Conservation (phyloP, 345 rosid species). For the Camelina hispida region DNA sequence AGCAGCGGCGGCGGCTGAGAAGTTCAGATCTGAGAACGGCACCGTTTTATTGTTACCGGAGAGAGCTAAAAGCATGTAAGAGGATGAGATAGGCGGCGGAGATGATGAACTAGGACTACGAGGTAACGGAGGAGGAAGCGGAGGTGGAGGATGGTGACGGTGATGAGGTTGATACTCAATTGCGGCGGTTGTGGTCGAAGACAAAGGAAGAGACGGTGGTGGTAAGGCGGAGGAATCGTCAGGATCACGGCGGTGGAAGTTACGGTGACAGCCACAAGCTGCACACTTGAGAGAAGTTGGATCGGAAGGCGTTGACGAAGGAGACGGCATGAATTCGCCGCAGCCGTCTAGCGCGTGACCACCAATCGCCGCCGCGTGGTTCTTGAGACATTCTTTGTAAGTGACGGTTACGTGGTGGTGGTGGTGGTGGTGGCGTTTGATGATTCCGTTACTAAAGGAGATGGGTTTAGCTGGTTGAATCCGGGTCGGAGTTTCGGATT, state of each 20-base stretch:
- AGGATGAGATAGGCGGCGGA: conserved; percentile 72
- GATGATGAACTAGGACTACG: conserved; percentile 78
- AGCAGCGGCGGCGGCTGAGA: conserved; percentile 5
- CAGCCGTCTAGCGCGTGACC: conserved; percentile 85
- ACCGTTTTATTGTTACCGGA: conserved; percentile 50
- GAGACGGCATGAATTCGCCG: conserved; percentile 85
- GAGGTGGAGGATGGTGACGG: conserved; percentile 74
- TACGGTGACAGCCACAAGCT: conserved; percentile 89
- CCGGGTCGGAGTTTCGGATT: conserved; percentile 63
- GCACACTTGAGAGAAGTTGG: conserved; percentile 82
- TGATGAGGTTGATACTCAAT: conserved; percentile 68
- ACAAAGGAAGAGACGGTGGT: conserved; percentile 22
- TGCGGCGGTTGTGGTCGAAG: conserved; percentile 43
- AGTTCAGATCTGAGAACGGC: conserved; percentile 45
- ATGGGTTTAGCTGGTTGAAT: conserved; percentile 65
- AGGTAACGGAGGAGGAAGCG: conserved; percentile 34
- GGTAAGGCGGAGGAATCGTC: conserved; percentile 33
- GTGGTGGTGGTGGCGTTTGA: conserved; percentile 61
- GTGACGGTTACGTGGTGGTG: conserved; percentile 44
- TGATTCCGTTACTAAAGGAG: conserved; percentile 70
- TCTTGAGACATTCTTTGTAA: conserved; percentile 76
- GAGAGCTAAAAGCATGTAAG: conserved; percentile 79
- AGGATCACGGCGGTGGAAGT: conserved; percentile 78
- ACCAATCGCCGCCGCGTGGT: conserved; percentile 80
- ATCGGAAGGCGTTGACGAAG: conserved; percentile 48